Evolutionary conservation across 2,329 filamentous ascomycete species (phyloP).

Genomic region (Geosmithia putterillii): DNA sequence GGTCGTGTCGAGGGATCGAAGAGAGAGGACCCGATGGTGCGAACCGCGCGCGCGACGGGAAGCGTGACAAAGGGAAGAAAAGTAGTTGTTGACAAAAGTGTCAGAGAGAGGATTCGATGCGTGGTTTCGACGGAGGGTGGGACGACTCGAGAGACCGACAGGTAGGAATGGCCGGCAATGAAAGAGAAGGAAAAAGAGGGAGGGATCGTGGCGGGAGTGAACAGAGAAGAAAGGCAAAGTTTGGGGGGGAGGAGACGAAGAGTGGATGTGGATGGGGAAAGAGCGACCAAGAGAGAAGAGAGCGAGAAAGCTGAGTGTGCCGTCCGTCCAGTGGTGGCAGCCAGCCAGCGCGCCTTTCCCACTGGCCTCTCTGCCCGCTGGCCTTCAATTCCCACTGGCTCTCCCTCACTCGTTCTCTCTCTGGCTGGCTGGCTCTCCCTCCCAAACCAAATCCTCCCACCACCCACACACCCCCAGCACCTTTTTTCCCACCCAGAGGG

Average conservation of each 20-base stretch:
- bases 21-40: conserved; percentile 1
- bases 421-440: no score
- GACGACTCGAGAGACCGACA: neutral
- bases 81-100: conserved; percentile 2
- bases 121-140: neutral
- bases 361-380: no score
- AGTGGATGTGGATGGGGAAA: conserved; percentile 10
- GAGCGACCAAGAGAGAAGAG: neutral
- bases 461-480: neutral
- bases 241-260: conserved; percentile 14
- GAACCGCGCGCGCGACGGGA: conserved; percentile 1
- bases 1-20: conserved; percentile 10
- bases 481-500: neutral
- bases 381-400: no score
- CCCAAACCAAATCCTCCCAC: no score
- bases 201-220: conserved; percentile 13
- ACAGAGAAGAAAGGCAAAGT: conserved; percentile 10
- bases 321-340: no score
- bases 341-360: neutral
- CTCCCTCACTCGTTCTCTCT: no score
- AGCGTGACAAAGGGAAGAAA: conserved; percentile 7
- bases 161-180: conserved; percentile 2
- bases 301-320: neutral
- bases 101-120: neutral
- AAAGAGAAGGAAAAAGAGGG: conserved; percentile 7